Evolutionary conservation across 2,329 filamentous ascomycete species (phyloP), one percentile per base, ranked within the genome.

Genomic region (Sporothrix luriei): DNA sequence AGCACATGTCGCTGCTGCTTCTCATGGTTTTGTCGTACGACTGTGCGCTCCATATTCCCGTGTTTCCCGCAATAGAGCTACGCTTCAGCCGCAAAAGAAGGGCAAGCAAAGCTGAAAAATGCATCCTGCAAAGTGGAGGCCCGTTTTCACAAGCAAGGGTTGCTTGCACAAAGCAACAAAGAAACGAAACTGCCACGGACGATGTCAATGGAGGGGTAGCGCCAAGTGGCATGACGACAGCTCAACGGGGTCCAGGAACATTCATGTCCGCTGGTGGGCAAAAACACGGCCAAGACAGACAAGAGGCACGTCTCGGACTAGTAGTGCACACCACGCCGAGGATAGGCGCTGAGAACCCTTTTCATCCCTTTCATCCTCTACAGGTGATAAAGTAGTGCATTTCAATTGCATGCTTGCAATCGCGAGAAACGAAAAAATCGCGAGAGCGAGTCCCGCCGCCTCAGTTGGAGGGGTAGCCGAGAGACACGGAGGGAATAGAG

Each of bases 201-300:
- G n/a, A n/a, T n/a, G n/a, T n/a, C n/a, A n/a, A n/a, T 49, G n/a
- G 29, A 64, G 59, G 59, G 59, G 59, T 40, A 64, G 43, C 4
- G 61, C 61, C 61, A 66, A 54, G 64, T 66, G 49, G 64, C 64
- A 66, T 66, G 64, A 54, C 64, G n/a, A 66, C 64, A 38, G 46
- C 48, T 24, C 64, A 66, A 54, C 48, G 54, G 49, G 64, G 48
- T 66, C 40, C 48, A 51, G 21, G 29, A 52, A 19, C 29, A 4
- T 26, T 21, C 13, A 24, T 2, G 33, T 46, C 38, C 26, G 57
- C 29, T 29, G 26, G 2, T 62, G 33, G 59, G 16, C 13, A 21
- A 40, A 24, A 21, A 10, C 49, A 51, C 33, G 54, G 14, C n/a
- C 54, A 24, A 43, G 33, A 29, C 29, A 13, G 26, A 59, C 21